phyloP scores from a whole-genome alignment of 1,284 basidiomycete species.

The Meira miltonrushii region DNA sequence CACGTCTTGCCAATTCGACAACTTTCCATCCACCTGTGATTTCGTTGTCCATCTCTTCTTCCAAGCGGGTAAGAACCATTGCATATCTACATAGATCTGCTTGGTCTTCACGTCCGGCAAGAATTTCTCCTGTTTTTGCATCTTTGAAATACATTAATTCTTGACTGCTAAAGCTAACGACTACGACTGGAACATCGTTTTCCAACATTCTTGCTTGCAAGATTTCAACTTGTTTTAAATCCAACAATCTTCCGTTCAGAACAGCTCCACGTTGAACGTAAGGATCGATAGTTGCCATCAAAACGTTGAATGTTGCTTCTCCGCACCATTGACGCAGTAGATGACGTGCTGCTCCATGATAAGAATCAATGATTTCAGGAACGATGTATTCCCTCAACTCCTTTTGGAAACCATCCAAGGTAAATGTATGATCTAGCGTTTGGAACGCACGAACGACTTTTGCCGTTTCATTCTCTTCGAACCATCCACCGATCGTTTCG shows the following conservation, averaged over 20 bases:
- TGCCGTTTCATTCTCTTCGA: conserved; percentile 96
- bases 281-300: conserved; percentile 95
- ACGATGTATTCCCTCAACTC: conserved; percentile 95
- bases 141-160: conserved; percentile 89
- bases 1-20: conserved; percentile 65
- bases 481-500: conserved; percentile 76
- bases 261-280: conserved; percentile 80
- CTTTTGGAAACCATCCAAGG: conserved; percentile 76
- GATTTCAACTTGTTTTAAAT: conserved; percentile 45
- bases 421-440: conserved; percentile 78
- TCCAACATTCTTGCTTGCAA: conserved; percentile 60
- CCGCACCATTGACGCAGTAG: conserved; percentile 85
- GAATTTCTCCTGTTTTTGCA: conserved; percentile 75
- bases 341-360: conserved; percentile 80
- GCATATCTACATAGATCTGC: conserved; percentile 92
- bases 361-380: conserved; percentile 94
- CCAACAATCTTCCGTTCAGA: conserved; percentile 41
- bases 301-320: conserved; percentile 84
- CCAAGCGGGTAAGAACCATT: conserved; percentile 79
- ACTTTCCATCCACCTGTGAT: conserved; percentile 98
- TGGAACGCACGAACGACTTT: conserved; percentile 84
- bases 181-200: conserved; percentile 72
- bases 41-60: conserved; percentile 61
- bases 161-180: conserved; percentile 89
- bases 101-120: conserved; percentile 77